Conservation (phyloP, 1,284 basidiomycete genomes). For the Cystobasidiaceae sp. region DNA sequence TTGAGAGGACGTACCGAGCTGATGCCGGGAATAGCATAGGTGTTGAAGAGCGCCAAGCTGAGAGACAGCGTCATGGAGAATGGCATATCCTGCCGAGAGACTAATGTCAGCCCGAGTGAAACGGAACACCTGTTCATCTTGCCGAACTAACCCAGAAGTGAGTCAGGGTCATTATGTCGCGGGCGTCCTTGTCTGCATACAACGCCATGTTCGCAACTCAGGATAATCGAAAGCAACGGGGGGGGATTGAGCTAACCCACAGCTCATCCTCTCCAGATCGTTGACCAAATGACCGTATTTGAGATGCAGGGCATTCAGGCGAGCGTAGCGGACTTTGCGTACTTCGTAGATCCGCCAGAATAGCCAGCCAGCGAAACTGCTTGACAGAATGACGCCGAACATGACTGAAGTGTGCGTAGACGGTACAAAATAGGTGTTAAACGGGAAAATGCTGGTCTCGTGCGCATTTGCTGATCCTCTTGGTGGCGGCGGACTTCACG, state of each 20-base stretch:
- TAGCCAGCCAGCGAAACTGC: background rate
- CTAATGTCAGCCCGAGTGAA: background rate
- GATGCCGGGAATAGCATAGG: conserved; percentile 26
- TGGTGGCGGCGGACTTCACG: too few species aligned
- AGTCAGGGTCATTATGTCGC: conserved; percentile 23
- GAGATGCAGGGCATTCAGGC: background rate
- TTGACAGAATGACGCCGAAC: background rate
- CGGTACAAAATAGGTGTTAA: too few species aligned
- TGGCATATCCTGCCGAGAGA: conserved; percentile 12
- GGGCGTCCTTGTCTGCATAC: conserved; percentile 1
- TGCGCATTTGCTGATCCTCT: too few species aligned
- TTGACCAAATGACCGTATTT: conserved; percentile 3
- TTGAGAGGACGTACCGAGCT: conserved; percentile 15
- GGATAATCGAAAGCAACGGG: background rate
- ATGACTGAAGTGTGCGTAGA: too few species aligned
- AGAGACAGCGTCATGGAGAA: background rate
- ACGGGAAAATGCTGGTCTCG: too few species aligned
- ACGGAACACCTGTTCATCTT: background rate
- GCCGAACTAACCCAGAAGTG: conserved; percentile 27
- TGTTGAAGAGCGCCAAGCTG: conserved; percentile 28
- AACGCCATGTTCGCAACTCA: background rate
- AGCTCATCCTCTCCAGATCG: conserved; percentile 11
- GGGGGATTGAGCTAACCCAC: background rate
- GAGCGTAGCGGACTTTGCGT: background rate
- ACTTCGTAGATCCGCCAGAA: conserved; percentile 24